Conservation (phyloP, 371 early-diverging fungal genomes). For the Neoconidiobolus thromboides region DNA sequence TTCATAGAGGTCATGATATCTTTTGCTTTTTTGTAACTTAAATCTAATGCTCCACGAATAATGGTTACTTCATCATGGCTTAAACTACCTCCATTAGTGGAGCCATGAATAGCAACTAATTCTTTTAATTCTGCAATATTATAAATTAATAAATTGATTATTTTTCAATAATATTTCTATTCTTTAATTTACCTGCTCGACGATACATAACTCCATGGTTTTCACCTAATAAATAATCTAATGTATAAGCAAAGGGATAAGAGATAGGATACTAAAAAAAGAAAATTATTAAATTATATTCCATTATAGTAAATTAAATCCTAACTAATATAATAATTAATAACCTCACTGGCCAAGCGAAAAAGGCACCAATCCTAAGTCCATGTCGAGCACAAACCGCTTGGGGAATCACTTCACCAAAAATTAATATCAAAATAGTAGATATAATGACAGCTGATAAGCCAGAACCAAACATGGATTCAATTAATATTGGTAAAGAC, state of each 20-base stretch:
- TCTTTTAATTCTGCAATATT: slow-evolving; percentile 51
- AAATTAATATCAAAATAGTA: slow-evolving; percentile 73
- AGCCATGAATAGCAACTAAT: slow-evolving; percentile 68
- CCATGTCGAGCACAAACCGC: slow-evolving; percentile 41
- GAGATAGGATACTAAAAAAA: slow-evolving; percentile 49
- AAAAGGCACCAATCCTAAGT: slow-evolving; percentile 57
- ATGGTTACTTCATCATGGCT: slow-evolving; percentile 83
- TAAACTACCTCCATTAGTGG: slow-evolving; percentile 47
- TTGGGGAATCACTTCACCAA: slow-evolving; percentile 75
- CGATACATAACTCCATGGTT: slow-evolving; percentile 62
- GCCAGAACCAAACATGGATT: slow-evolving; percentile 51
- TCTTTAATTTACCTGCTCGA: slow-evolving; percentile 17
- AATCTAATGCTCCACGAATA: slow-evolving; percentile 77
- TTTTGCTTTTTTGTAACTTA: slow-evolving; percentile 63
- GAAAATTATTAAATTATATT: too few species aligned
- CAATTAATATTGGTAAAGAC: slow-evolving; percentile 70
- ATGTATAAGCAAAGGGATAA: slow-evolving; percentile 53
- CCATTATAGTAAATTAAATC: background rate
- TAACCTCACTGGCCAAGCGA: slow-evolving; percentile 17
- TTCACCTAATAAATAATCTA: slow-evolving; percentile 62
- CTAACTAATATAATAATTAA: slow-evolving; percentile 5
- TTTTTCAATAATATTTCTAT: too few species aligned
- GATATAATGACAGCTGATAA: slow-evolving; percentile 75
- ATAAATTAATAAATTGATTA: too few species aligned
- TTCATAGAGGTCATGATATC: slow-evolving; percentile 69